Base-by-base conservation (phyloP, 2,329 filamentous ascomycete species). In the Akanthomyces dipterigenus region DNA sequence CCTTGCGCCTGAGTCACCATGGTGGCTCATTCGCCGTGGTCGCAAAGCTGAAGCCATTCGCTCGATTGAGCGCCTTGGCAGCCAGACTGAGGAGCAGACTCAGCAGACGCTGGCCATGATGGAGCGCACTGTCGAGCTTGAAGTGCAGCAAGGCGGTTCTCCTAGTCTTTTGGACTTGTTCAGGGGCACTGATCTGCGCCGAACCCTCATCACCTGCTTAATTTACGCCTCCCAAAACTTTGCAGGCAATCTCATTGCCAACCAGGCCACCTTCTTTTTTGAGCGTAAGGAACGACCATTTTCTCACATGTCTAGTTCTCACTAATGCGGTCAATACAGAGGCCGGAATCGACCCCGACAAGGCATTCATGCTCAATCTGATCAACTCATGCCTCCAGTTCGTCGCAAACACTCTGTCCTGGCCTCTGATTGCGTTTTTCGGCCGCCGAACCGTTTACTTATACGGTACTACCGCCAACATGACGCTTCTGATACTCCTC, bases 201-300 rank as follows among this genome's bases (percentile, higher is more conserved):
- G 82, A 62, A 85, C 82, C 3, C 69, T 78, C 56, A 85, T 85
- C 63, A 80, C 81, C 4, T 84, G 80, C 67, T 72, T 78, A 76
- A 78, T 85, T 8, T 85, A 85, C 70, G 80, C 80, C 1, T 78
- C 82, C 22, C 82, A 85, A 71, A 85, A 85, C 67, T 73, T 86
- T 53, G 81, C 83, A 1, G 83, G 83, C 68, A 86, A 85, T 68
- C 68, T 85, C 46, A 85, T 86, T 64, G 82, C 82, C 67, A 85
- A 86, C 69, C 82, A 86, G 68, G 82, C 83, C 5, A 81, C 82
- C 54, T 86, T 81, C 70, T 86, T 86, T 72, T 86, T 86, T 55
- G 69, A 77, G 63, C 73, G 73, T 73, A 59, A 70, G 66, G 12
- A 70, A 12, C 67, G 12, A 1, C 9, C 31, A 3, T 18, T 16